Conservation (phyloP, 371 early-diverging fungal species). For the Lichtheimia ornata region DNA sequence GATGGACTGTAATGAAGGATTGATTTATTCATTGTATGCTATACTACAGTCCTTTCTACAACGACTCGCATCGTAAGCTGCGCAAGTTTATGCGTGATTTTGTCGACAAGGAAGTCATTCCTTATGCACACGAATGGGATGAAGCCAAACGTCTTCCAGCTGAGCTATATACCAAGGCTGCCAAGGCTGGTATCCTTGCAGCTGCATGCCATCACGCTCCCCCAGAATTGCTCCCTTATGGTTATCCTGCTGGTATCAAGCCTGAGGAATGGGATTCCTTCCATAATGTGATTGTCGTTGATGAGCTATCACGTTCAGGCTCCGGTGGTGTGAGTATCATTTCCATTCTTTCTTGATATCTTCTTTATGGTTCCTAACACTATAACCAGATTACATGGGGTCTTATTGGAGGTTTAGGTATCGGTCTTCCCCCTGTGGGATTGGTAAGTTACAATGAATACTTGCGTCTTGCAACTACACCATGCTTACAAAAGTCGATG, state of each 20-base stretch:
- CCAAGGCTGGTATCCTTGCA: conserved; percentile 73
- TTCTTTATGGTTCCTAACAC: not conserved
- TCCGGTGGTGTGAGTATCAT: conserved; percentile 69
- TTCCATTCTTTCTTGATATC: not conserved
- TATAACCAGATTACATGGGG: conserved; percentile 36
- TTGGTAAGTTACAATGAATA: conserved; percentile 1
- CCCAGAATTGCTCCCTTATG: conserved; percentile 25
- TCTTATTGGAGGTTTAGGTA: conserved; percentile 60
- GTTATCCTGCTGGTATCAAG: conserved; percentile 49
- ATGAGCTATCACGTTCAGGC: conserved; percentile 83
- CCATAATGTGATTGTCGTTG: conserved; percentile 76
- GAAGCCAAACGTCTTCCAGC: conserved; percentile 79
- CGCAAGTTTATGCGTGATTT: conserved; percentile 73
- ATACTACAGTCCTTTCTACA: conserved; percentile 70
- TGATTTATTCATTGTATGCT: too few relatives aligned
- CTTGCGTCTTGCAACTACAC: not conserved
- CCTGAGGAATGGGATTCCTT: conserved; percentile 73
- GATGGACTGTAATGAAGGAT: too few relatives aligned
- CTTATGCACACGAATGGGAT: conserved; percentile 84
- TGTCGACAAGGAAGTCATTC: conserved; percentile 82
- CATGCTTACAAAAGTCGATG: not conserved
- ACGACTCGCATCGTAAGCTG: conserved; percentile 73
- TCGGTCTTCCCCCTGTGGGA: conserved; percentile 68
- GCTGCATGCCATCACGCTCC: conserved; percentile 57
- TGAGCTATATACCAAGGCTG: conserved; percentile 69